Evolutionary conservation across 2,329 filamentous ascomycete genomes (phyloP).

Genomic region (Beauveria brongniartii): DNA sequence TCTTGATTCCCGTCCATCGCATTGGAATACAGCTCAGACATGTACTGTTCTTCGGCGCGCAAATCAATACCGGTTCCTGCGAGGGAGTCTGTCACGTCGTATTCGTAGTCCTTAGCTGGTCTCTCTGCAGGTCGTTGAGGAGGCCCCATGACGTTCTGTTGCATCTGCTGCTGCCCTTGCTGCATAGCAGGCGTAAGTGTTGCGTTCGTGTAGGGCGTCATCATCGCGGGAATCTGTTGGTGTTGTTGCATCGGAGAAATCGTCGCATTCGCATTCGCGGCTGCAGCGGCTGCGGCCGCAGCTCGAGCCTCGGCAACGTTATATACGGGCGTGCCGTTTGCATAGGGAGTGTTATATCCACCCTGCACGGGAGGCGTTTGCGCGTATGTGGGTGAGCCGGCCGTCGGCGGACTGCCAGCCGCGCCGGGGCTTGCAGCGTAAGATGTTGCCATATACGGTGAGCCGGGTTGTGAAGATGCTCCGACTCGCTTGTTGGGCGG

Average conservation of each 20-base stretch:
- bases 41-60: conserved; percentile 74
- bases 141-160: conserved; percentile 39
- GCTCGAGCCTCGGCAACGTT: conserved; percentile 28
- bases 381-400: conserved; percentile 28
- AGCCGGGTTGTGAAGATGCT: conserved; percentile 57
- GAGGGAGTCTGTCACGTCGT: conserved; percentile 77
- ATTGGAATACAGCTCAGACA: conserved; percentile 58
- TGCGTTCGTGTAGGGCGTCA: conserved; percentile 23
- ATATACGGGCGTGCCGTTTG: conserved; percentile 28
- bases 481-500: conserved; percentile 64
- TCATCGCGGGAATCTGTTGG: conserved; percentile 19
- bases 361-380: conserved; percentile 24
- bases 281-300: conserved; percentile 21
- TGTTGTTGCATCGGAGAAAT: conserved; percentile 27
- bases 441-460: conserved; percentile 48
- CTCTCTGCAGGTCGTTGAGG: conserved; percentile 55
- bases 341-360: conserved; percentile 29
- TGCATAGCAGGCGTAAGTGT: conserved; percentile 22
- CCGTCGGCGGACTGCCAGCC: conserved; percentile 30
- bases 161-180: conserved; percentile 10
- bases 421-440: conserved; percentile 40
- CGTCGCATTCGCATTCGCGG: conserved; percentile 24
- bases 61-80: conserved; percentile 81
- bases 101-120: conserved; percentile 52
- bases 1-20: conserved; percentile 37